Evolutionary conservation across 345 rosid genomes (phyloP).

Genomic region (Salix caprea): DNA sequence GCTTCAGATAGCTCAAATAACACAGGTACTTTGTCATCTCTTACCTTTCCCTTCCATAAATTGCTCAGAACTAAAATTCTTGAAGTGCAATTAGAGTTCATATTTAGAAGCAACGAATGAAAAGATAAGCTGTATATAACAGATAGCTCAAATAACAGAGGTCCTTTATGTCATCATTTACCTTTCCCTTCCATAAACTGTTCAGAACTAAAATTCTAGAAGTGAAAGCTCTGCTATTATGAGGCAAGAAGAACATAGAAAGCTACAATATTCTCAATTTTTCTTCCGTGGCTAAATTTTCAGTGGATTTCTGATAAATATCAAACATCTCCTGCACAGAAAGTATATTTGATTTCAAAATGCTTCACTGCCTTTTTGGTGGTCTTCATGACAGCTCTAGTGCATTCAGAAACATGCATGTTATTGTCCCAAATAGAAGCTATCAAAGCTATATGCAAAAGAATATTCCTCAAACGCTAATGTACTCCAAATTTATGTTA

Average conservation of each 20-base stretch:
- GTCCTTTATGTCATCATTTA: slow-evolving; percentile 12
- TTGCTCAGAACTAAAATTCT: background rate
- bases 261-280: background rate
- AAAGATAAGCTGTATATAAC: background rate
- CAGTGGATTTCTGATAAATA: background rate
- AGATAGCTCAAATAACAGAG: slow-evolving; percentile 26
- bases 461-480: background rate
- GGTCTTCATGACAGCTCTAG: background rate
- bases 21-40: slow-evolving; percentile 28
- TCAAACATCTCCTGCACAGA: background rate
- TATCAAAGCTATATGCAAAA: background rate
- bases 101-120: background rate
- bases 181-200: background rate
- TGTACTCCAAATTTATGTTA: background rate
- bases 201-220: background rate
- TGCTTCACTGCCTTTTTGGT: background rate
- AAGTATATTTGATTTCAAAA: too few relatives aligned
- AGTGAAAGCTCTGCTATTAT: background rate
- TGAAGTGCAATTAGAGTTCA: background rate
- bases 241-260: background rate
- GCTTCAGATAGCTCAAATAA: slow-evolving; percentile 15
- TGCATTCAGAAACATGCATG: background rate
- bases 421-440: background rate
- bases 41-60: background rate
- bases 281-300: background rate